Base-by-base conservation (phyloP, 225 moss, liverwort and hornwort species). In the Lunularia cruciata region DNA sequence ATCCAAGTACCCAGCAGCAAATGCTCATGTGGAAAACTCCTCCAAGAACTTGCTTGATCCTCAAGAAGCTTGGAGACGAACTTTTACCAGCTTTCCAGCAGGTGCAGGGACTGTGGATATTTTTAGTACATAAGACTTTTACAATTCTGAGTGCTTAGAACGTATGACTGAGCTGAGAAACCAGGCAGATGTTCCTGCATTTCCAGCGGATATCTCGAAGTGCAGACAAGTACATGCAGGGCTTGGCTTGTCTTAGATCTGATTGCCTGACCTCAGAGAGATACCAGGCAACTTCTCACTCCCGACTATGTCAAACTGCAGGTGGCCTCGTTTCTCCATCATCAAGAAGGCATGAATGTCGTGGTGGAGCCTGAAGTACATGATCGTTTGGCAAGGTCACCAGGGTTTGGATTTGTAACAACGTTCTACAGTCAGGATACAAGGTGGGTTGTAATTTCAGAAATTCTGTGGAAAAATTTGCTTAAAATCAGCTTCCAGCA, bases 11-110 rank as follows among this genome's bases (percentile, higher is more conserved):
- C 27, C 92, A 96, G 70, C 92, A 96, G 68, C 92, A 96, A 75
- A 96, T 96, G 95, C 95, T 96, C 27, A 96, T 96, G 95, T 96
- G 92, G 95, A 96, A 90, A 74, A 96, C 92, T 32, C 51, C 77
- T 31, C 95, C 95, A 4, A 86, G 88, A 62, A 89, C 90, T 9
- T 92, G 88, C 30, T 47, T 96, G 43, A 40, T 96, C 32, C 71
- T 96, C 35, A 96, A 96, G 74, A 96, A 92, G 49, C 85, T 96
- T 3, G 95, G 95, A 10, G 69, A 74, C 64, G 92, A 96, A 65
- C 88, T 96, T 33, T 84, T 79, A 74, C 77, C 86, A 13, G 83
- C 88, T 68, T 81, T 90, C 5, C 81, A 90, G 63, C 69, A 70
- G 75, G 86, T 86, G 25, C 60, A n/a, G n/a, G n/a, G n/a, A n/a